Base-by-base conservation (phyloP, 331 rosid species). In the Acacia pycnantha region DNA sequence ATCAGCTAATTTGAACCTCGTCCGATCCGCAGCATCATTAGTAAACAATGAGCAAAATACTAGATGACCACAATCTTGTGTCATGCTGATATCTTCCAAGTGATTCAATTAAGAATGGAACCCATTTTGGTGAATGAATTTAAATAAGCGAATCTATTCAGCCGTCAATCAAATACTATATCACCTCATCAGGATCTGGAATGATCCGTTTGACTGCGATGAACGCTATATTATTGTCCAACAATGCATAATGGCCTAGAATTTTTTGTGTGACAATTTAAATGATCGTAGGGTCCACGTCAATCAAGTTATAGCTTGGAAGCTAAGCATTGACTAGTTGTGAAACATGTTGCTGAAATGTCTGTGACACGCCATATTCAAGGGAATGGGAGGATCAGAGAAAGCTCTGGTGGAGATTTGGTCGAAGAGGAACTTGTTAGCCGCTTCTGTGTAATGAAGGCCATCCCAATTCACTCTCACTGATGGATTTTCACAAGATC, bases 381-480 rank as follows among this genome's bases (percentile, higher is more conserved):
- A 61, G 35, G 89, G 59, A 64, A 86, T 8, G 7, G 90, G 88
- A 50, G 92, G 89, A 79, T 89, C 90, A 12, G 91, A 73, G 79
- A 81, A 89, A 13, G 74, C 84, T 59, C 92, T 92, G 0, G 75
- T 70, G 27, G 87, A 81, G 2, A 86, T 87, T 79, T 79, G 68
- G 24, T 84, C 62, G 24, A 86, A 91, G 11, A 88, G 21, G 40
- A 78, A 58, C 41, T 87, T 87, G n/a, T 82, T 83, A 46, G 94
- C 91, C 12, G 90, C 91, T 43, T 87, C 90, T 2, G 92, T 86
- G 56, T 83, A 89, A 24, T 89, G 91, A 12, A 14, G 0, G 2
- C 91, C 95, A 83, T 91, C 95, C 95, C 93, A 87, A 21, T 43
- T 77, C 14, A 86, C 83, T 84, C 86, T 70, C 43, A 10, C 24